Conservation (phyloP, 768 basidiomycete species). For the Podaxis mareebaensis region DNA sequence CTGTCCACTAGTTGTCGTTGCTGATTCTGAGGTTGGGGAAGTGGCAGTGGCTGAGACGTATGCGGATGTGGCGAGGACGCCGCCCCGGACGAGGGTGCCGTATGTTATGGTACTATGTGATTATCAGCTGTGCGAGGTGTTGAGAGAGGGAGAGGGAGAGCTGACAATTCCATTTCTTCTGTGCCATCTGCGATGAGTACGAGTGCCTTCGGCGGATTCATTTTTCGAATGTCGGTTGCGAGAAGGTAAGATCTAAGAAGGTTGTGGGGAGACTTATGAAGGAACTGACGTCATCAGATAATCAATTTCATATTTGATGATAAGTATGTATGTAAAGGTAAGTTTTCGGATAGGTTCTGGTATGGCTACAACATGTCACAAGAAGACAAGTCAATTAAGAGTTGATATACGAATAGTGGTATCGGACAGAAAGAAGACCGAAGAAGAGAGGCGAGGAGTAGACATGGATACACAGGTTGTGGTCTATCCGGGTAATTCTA, state of each 20-base stretch:
- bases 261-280: not conserved
- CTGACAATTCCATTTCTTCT: slow-evolving; percentile 89
- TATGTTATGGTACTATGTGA: slow-evolving; percentile 69
- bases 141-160: not conserved
- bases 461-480: slow-evolving; percentile 5
- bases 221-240: not conserved
- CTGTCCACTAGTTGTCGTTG: not conserved
- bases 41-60: slow-evolving; percentile 38
- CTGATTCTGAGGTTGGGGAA: not conserved
- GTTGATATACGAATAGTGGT: not conserved
- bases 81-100: slow-evolving; percentile 80
- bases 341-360: not conserved
- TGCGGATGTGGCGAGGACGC: slow-evolving; percentile 65
- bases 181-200: slow-evolving; percentile 81
- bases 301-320: not conserved
- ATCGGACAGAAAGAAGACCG: not conserved
- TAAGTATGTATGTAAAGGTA: not conserved
- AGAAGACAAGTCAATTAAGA: not conserved
- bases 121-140: not conserved
- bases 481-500: slow-evolving; percentile 13
- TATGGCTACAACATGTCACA: slow-evolving; percentile 13
- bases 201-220: slow-evolving; percentile 53
- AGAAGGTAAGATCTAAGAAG: not conserved
- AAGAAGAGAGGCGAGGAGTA: not conserved
- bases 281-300: slow-evolving; percentile 7